Evolutionary conservation across 192 early-diverging fungal genomes (phyloP).

Genomic region (Backusella psychrophila): DNA sequence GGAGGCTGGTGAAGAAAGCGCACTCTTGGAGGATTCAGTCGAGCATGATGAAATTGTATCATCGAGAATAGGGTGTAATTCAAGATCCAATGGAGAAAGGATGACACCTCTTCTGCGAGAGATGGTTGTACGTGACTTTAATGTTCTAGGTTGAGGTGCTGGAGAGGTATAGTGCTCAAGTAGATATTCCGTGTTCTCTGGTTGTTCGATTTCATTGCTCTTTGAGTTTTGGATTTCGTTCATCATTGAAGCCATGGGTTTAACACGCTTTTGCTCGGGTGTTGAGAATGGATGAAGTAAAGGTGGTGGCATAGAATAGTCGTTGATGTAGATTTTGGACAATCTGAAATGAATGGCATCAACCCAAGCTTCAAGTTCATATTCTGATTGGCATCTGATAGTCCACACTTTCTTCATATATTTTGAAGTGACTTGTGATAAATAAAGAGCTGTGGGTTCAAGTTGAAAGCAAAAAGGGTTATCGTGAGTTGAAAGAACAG

Average conservation of each 20-base stretch:
- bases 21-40: not conserved
- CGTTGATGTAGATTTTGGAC: not conserved
- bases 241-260: not conserved
- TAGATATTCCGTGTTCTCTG: not conserved
- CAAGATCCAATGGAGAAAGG: not conserved
- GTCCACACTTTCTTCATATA: constrained; percentile 9
- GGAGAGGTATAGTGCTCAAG: not conserved
- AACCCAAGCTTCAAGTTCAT: constrained; percentile 14
- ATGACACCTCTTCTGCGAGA: constrained; percentile 16
- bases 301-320: not conserved
- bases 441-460: not conserved
- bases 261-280: not conserved
- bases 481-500: not conserved
- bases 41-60: not conserved
- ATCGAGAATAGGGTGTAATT: not conserved
- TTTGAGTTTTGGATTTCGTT: not conserved
- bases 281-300: not conserved
- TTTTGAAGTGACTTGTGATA: not conserved
- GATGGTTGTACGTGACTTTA: not conserved
- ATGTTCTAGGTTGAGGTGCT: not conserved
- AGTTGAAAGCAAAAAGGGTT: constrained; percentile 10
- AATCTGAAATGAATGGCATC: constrained; percentile 9
- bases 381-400: constrained; percentile 6
- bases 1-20: not conserved
- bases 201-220: not conserved